Evolutionary conservation across 2,329 filamentous ascomycete species (phyloP).

Genomic region (Saccharata proteae): DNA sequence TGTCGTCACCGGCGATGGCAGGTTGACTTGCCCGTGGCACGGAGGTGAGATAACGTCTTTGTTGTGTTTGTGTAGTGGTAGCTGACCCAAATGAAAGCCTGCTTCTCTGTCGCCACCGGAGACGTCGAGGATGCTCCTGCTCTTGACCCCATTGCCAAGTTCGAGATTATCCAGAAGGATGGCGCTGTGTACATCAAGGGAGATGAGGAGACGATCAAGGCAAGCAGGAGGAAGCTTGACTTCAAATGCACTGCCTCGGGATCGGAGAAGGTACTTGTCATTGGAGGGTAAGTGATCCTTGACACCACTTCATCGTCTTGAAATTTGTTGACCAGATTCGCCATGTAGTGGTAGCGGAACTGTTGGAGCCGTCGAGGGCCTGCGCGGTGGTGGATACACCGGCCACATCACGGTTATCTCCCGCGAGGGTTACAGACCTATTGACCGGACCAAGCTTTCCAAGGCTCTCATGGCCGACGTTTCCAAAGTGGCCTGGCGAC

Average conservation of each 20-base stretch:
- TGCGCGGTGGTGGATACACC: slow-evolving; percentile 69
- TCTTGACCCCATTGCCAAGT: slow-evolving; percentile 72
- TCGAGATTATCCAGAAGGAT: slow-evolving; percentile 68
- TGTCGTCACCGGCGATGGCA: slow-evolving; percentile 67
- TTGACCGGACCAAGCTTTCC: slow-evolving; percentile 90
- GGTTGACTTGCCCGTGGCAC: slow-evolving; percentile 92
- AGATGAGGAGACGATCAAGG: slow-evolving; percentile 66
- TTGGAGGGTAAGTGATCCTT: slow-evolving; percentile 57
- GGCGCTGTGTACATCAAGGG: slow-evolving; percentile 76
- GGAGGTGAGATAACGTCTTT: slow-evolving; percentile 56
- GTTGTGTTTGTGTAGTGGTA: slow-evolving; percentile 27
- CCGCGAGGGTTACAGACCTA: slow-evolving; percentile 72
- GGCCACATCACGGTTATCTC: slow-evolving; percentile 75
- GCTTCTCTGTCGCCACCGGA: slow-evolving; percentile 79
- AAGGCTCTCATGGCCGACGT: slow-evolving; percentile 80
- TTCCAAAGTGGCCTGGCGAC: slow-evolving; percentile 64
- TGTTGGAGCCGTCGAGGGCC: slow-evolving; percentile 67
- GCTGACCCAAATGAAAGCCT: slow-evolving; percentile 40
- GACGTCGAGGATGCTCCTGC: slow-evolving; percentile 94
- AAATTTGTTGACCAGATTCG: background rate
- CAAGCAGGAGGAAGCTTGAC: slow-evolving; percentile 59
- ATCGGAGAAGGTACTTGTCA: slow-evolving; percentile 60
- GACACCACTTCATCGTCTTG: background rate
- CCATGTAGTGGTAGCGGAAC: slow-evolving; percentile 59
- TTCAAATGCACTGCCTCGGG: slow-evolving; percentile 54